phyloP scores from a whole-genome alignment of 495 filamentous ascomycete species.

The Neurospora sp. region DNA sequence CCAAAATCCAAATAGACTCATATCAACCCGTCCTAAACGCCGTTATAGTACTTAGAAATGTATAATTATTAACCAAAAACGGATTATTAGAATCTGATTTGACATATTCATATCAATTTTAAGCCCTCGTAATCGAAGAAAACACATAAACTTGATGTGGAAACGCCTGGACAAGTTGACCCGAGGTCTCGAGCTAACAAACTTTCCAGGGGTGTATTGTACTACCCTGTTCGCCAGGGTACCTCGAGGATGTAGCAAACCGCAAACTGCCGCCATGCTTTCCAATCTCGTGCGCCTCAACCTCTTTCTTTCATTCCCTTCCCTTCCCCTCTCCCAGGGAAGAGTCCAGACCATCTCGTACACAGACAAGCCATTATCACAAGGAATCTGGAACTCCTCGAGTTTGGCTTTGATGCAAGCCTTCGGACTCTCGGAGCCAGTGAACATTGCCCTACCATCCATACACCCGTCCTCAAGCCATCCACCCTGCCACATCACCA shows the following conservation, averaged over 20 bases:
- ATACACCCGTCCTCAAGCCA: not conserved
- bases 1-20: too few relatives aligned
- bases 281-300: not conserved
- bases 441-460: not conserved
- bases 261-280: not conserved
- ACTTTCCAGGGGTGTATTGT: too few relatives aligned
- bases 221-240: not conserved
- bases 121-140: too few relatives aligned
- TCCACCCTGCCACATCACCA: not conserved
- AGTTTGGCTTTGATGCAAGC: not conserved
- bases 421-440: not conserved
- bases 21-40: too few relatives aligned
- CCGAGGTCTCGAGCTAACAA: too few relatives aligned
- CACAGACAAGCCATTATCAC: not conserved
- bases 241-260: not conserved
- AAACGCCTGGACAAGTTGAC: too few relatives aligned
- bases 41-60: too few relatives aligned
- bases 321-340: not conserved
- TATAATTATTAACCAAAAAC: too few relatives aligned
- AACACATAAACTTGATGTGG: too few relatives aligned
- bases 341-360: not conserved
- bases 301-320: not conserved
- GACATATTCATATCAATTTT: too few relatives aligned
- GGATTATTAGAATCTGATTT: too few relatives aligned
- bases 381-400: not conserved